phyloP scores from a whole-genome alignment of 169 alveolate species.

The Cryptosporidium sp. region DNA sequence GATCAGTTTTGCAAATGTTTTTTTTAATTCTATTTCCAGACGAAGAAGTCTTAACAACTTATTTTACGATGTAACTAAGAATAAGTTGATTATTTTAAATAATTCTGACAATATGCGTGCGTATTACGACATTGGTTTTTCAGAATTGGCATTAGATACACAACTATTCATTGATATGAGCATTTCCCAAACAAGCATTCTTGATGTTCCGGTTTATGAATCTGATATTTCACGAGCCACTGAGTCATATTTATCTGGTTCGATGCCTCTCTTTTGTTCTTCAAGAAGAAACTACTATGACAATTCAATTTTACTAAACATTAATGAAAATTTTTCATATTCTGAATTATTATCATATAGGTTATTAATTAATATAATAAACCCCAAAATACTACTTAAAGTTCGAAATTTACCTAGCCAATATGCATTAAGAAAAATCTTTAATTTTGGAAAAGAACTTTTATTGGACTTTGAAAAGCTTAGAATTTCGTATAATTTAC shows the following conservation, averaged over 20 bases:
- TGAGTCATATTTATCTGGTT: constrained; percentile 12
- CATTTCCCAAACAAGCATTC: not conserved
- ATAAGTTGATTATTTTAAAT: constrained; percentile 12
- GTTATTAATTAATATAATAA: not conserved
- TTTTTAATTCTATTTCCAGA: constrained; percentile 38
- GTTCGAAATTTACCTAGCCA: constrained; percentile 63
- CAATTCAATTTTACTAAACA: constrained; percentile 27
- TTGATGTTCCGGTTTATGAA: constrained; percentile 29
- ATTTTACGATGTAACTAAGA: constrained; percentile 43
- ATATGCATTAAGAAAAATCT: constrained; percentile 50
- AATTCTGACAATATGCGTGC: not conserved
- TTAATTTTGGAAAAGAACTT: not conserved
- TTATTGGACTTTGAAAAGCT: constrained; percentile 14
- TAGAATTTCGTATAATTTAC: constrained; percentile 9
- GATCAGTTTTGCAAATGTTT: not conserved
- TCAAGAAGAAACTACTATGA: constrained; percentile 48
- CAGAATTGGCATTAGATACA: not conserved
- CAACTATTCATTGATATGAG: not conserved
- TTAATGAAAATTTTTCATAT: constrained; percentile 10
- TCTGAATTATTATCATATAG: constrained; percentile 12
- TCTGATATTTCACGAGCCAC: constrained; percentile 15
- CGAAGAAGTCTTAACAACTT: not conserved
- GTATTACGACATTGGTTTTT: not conserved
- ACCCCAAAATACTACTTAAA: constrained; percentile 7
- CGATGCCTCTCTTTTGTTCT: constrained; percentile 46